Evolutionary conservation across 129 eudicot genomes (phyloP).

Genomic region (Artemisia argyi): DNA sequence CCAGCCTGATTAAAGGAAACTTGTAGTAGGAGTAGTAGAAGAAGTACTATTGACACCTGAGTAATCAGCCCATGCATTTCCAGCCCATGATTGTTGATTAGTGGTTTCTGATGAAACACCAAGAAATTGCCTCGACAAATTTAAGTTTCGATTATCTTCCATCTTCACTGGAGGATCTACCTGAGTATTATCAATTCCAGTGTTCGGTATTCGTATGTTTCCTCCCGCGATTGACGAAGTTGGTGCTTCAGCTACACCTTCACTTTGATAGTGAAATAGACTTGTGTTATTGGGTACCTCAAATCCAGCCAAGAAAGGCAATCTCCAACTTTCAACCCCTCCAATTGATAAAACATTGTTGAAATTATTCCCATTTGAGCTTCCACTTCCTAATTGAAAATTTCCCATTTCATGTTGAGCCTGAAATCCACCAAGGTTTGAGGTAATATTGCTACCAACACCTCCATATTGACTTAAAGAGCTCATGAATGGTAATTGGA

Average conservation of each 20-base stretch:
- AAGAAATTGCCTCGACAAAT: conserved; percentile 42
- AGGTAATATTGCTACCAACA: conserved; percentile 28
- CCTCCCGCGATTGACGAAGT: conserved; percentile 34
- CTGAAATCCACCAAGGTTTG: conserved; percentile 54
- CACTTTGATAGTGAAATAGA: conserved; percentile 47
- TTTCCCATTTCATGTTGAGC: conserved; percentile 44
- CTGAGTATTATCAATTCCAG: conserved; percentile 20
- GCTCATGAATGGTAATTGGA: conserved; percentile 57
- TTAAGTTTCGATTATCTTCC: conserved; percentile 44
- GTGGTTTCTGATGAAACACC: conserved; percentile 32
- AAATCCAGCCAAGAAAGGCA: conserved; percentile 54
- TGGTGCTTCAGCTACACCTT: conserved; percentile 42
- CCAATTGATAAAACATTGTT: conserved; percentile 34
- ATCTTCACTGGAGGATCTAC: conserved; percentile 46
- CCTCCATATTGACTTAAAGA: conserved; percentile 50
- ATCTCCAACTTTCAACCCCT: conserved; percentile 56
- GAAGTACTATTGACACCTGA: conserved; percentile 44
- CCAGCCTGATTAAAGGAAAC: conserved; percentile 35
- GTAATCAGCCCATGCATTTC: conserved; percentile 57
- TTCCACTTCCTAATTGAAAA: conserved; percentile 52
- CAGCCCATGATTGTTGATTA: conserved; percentile 57
- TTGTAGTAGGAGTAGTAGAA: conserved; percentile 53
- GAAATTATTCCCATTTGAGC: conserved; percentile 36
- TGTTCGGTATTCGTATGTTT: conserved; percentile 25
- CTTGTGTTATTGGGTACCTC: conserved; percentile 38